Evolutionary conservation across 2,329 filamentous ascomycete species (phyloP).

Genomic region (Emmonsia crescens): DNA sequence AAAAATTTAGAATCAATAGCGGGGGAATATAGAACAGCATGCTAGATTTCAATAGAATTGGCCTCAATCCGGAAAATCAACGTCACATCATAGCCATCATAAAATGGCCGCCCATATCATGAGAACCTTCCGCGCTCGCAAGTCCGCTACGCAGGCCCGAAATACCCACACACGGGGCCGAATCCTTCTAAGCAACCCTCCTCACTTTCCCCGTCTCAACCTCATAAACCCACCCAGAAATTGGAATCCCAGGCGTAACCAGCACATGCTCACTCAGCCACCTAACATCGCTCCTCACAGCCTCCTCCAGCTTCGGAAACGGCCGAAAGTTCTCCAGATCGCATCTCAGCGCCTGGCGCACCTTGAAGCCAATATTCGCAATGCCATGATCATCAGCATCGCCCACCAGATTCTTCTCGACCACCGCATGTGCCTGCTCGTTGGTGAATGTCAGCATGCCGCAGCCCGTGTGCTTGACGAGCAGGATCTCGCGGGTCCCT

Average conservation of each 20-base stretch:
- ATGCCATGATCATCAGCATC: neutral
- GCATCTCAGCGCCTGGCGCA: conserved; percentile 32
- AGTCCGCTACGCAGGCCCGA: no score
- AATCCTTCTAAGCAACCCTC: conserved; percentile 32
- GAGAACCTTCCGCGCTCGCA: no score
- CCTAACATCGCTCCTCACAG: conserved; percentile 55
- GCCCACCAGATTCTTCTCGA: conserved; percentile 33
- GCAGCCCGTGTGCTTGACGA: conserved; percentile 65
- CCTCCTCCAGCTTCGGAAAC: conserved; percentile 53
- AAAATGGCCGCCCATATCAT: neutral
- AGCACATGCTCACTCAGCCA: conserved; percentile 47
- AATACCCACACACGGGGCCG: neutral
- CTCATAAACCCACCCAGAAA: conserved; percentile 69
- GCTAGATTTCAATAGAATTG: neutral
- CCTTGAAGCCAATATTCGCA: conserved; percentile 45
- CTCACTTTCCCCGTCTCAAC: conserved; percentile 59
- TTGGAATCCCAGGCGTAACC: conserved; percentile 49
- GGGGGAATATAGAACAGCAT: neutral
- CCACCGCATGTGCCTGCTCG: conserved; percentile 42
- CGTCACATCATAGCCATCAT: neutral
- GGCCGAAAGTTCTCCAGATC: conserved; percentile 51
- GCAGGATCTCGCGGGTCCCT: conserved; percentile 61
- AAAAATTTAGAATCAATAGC: neutral
- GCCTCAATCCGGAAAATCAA: neutral
- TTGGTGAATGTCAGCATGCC: conserved; percentile 63